Evolutionary conservation across 805 yeast genomes (phyloP).

Genomic region (Teunomyces lycoperdinae): DNA sequence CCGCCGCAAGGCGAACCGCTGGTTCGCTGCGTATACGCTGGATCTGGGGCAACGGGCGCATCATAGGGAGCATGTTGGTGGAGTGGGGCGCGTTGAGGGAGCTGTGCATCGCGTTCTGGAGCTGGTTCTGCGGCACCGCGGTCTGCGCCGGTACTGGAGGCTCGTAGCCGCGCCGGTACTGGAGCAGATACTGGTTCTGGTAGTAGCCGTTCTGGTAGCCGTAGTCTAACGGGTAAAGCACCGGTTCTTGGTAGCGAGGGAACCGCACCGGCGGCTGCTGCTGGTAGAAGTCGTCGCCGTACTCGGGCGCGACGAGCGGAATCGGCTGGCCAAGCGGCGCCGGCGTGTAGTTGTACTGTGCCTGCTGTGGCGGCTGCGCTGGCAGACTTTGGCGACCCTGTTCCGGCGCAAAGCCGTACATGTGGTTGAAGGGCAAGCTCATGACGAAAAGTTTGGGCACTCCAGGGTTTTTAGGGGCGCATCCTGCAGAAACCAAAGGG

Average conservation of each 20-base stretch:
- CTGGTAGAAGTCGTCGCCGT: background rate
- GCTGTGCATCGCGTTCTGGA: too few species aligned
- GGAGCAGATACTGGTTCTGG: background rate
- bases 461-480: background rate
- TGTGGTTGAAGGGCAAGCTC: slow-evolving; percentile 6
- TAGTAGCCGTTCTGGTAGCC: background rate
- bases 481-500: background rate
- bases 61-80: background rate
- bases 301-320: too few species aligned
- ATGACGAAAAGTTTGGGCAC: background rate
- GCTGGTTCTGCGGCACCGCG: too few species aligned
- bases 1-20: background rate
- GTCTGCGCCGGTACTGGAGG: too few species aligned
- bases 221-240: background rate
- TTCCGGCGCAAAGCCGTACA: slow-evolving; percentile 3
- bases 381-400: background rate
- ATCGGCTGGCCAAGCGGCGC: background rate
- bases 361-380: background rate
- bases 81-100: too few species aligned
- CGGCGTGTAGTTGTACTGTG: background rate
- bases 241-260: background rate
- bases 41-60: slow-evolving; percentile 5
- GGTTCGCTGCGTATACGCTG: slow-evolving; percentile 10
- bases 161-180: too few species aligned
- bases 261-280: background rate